Conservation (phyloP, 1,139 yeast species). For the Taphrina pruni region DNA sequence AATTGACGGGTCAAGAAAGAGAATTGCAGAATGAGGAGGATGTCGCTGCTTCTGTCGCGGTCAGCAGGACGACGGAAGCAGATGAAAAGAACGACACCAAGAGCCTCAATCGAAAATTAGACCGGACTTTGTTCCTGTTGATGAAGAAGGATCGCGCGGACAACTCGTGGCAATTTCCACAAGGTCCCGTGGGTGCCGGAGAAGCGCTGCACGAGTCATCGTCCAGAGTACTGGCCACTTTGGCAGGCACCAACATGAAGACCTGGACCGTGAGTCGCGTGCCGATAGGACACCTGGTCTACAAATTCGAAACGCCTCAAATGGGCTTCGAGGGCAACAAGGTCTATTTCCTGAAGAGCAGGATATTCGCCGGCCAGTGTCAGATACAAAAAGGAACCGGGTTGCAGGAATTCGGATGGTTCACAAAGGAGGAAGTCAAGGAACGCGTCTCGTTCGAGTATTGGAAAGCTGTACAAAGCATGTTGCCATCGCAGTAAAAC, state of each 20-base stretch:
- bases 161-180: conserved; percentile 74
- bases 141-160: conserved; percentile 57
- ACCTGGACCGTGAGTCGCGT: conserved; percentile 88
- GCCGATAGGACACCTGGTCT: conserved; percentile 62
- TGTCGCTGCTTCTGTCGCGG: conserved; percentile 68
- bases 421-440: conserved; percentile 77
- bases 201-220: conserved; percentile 58
- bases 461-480: conserved; percentile 35
- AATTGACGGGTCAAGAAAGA: conserved; percentile 53
- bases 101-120: conserved; percentile 78
- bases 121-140: conserved; percentile 78
- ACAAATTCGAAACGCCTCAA: conserved; percentile 13
- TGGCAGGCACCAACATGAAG: conserved; percentile 67
- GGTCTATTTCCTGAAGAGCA: conserved; percentile 82
- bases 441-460: conserved; percentile 63
- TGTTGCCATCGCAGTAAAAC: conserved; percentile 25
- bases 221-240: conserved; percentile 13
- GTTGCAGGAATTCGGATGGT: conserved; percentile 70
- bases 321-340: conserved; percentile 47
- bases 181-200: conserved; percentile 57
- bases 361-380: conserved; percentile 86
- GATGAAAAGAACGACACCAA: conserved; percentile 66
- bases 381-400: conserved; percentile 57
- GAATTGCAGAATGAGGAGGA: conserved; percentile 55
- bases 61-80: conserved; percentile 76